Base-by-base conservation (phyloP, 768 basidiomycete genomes). In the Paxillus involutus region DNA sequence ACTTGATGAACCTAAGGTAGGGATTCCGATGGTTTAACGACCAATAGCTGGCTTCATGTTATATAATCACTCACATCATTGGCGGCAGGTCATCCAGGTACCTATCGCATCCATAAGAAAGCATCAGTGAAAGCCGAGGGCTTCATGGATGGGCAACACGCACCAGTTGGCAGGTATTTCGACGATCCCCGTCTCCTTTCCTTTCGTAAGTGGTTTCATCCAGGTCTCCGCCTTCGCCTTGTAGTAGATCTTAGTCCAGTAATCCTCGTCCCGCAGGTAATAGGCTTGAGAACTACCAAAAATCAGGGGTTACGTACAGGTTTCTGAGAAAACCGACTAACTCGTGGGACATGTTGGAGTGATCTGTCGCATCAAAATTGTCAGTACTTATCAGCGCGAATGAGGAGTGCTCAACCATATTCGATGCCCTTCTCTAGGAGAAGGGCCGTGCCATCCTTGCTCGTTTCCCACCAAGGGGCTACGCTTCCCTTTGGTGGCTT, bases 391-490 rank as follows among this genome's bases (percentile, higher is more conserved):
- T 40, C 2, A 19, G 43, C n/a, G 44, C 53, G 10, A 29, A 50
- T 36, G 47, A 14, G n/a, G n/a, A 13, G 30, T 17, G 7, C 49
- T 47, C 53, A 3, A 84, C 85, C 87, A 62, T 91, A 90, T 73
- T 87, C 79, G 43, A 91, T 85, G 0, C 89, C 89, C 57, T 85
- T 84, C 36, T 85, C 83, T 21, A 88, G 76, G 24, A 90, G 71
- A 24, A 90, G 72, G 14, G 80, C 69, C 0, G 81, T 82, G 4
- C 83, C 84, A 65, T 87, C 86, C 56, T 80, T 83, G 67, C 81
- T 84, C 3, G 81, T 81, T 65, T 91, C 89, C 88, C 88, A 91
- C 86, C 88, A 91, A 0, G 87, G 88, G 1, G 87, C 88, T 33
- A 88, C 86, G 47, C 79, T 81, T 37, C 83, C 84, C 64, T 80